Evolutionary conservation across 2,329 filamentous ascomycete species (phyloP), one percentile per base, ranked within the genome.

Genomic region (Trichophyton benhamiae): DNA sequence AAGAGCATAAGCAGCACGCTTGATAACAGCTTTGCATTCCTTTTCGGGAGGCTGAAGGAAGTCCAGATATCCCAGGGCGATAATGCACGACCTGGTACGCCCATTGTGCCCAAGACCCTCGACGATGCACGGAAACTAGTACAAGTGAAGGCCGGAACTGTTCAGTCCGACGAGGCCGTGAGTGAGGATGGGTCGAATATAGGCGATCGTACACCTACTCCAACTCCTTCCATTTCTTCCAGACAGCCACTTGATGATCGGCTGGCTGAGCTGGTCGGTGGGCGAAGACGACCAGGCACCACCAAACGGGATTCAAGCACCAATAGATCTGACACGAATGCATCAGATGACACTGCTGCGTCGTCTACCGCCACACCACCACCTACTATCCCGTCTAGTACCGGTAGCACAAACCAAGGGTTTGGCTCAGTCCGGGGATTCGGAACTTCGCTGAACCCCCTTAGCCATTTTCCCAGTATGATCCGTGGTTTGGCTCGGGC

Each of bases 71-170:
- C 67, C 76, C 83, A 72, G 69, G 74, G 64, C 69, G 70, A 70
- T 72, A 80, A 66, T 68, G 70, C 74, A 1, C 74, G 75, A 30
- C 72, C 75, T 4, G 74, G 81, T 15, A 80, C 85, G 1, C 75
- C 84, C 5, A 70, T 80, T 46, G 80, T 95, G 0, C 94, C 94
- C 1, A 92, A 89, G 68, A 99, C 94, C 1, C 78, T 99, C 0
- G 94, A 96, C 67, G 94, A 99, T 69, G 94, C 92, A 15, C 83
- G 91, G 55, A 92, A 91, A 71, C 82, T 99, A 9, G 88, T 99
- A 65, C 88, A 85, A 68, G 27, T 55, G 3, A 69, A 72, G 57
- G 72, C 75, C n/a, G 58, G 67, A 8, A 66, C 66, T 9, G 61
- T 68, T 22, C 63, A 68, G 2, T 84, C 87, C 42, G 83, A 84